Evolutionary conservation across 345 rosid genomes (phyloP).

Genomic region (Gossypium australe): DNA sequence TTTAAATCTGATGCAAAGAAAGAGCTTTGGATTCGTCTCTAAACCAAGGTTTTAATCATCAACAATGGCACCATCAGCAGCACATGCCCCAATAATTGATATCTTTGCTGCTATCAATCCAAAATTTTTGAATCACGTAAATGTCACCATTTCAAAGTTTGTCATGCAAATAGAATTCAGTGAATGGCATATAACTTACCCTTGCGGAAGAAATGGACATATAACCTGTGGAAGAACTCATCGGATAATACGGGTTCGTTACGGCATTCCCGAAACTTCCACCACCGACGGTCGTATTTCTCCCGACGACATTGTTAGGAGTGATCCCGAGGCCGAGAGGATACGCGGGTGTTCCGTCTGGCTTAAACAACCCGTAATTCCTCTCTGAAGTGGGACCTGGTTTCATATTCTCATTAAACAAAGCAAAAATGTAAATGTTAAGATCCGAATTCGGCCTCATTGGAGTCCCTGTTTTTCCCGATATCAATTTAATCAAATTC

Average conservation of each 20-base stretch:
- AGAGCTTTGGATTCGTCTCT: background rate
- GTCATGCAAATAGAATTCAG: background rate
- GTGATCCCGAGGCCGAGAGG: conserved; percentile 44
- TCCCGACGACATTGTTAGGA: background rate
- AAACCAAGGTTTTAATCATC: background rate
- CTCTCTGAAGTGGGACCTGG: conserved; percentile 97
- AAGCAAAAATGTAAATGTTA: conserved; percentile 64
- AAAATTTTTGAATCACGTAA: background rate
- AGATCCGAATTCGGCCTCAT: conserved; percentile 58
- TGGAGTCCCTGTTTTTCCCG: conserved; percentile 70
- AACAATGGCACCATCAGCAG: background rate
- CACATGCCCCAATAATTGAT: background rate
- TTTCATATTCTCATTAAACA: conserved; percentile 94
- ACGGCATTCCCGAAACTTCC: conserved; percentile 14
- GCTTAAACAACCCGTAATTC: conserved; percentile 89
- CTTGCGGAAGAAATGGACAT: conserved; percentile 40
- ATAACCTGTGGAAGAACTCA: conserved; percentile 35
- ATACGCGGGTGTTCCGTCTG: conserved; percentile 76
- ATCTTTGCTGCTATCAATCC: conserved; percentile 17
- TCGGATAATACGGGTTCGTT: conserved; percentile 24
- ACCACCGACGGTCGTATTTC: conserved; percentile 12
- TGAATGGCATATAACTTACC: conserved; percentile 22
- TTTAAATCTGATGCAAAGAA: background rate
- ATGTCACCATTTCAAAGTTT: background rate
- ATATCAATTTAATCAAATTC: conserved; percentile 57